A percentile compares a stretch with the other conserved stretches of the same genome.
Conservation (phyloP, 2,329 filamentous ascomycete species). For the Hypoxylon sp. region DNA sequence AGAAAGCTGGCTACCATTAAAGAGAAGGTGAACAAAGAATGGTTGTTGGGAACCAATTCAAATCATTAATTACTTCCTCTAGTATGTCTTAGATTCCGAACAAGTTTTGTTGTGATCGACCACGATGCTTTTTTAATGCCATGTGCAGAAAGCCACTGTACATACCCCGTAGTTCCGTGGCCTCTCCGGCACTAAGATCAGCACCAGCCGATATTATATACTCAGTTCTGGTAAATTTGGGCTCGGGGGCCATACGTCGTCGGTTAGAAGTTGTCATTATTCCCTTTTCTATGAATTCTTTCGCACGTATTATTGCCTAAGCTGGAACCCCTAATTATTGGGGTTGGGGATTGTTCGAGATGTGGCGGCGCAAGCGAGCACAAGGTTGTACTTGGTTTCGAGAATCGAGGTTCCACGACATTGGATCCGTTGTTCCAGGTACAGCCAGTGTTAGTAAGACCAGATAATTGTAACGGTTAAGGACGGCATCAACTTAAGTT, state of each 20-base stretch:
- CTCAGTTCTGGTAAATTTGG: slow-evolving; percentile 8
- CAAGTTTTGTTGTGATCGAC: slow-evolving; percentile 36
- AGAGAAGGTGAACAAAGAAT: not conserved
- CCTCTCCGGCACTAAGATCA: slow-evolving; percentile 33
- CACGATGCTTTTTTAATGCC: slow-evolving; percentile 20
- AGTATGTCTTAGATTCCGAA: slow-evolving; percentile 26
- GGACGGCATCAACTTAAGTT: slow-evolving; percentile 24
- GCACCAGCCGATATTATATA: slow-evolving; percentile 26
- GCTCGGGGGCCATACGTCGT: slow-evolving; percentile 5
- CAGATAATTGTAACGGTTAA: slow-evolving; percentile 32
- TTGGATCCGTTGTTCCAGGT: slow-evolving; percentile 38
- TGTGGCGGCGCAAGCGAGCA: slow-evolving; percentile 14
- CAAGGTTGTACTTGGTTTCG: slow-evolving; percentile 4
- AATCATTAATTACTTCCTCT: slow-evolving; percentile 18
- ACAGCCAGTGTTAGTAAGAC: slow-evolving; percentile 30
- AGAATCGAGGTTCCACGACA: slow-evolving; percentile 33
- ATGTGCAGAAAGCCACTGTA: slow-evolving; percentile 27
- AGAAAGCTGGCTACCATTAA: slow-evolving; percentile 5
- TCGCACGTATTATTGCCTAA: slow-evolving; percentile 5
- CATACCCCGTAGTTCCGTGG: slow-evolving; percentile 18
- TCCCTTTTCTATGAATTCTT: not conserved
- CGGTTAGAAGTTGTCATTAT: not conserved
- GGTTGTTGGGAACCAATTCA: slow-evolving; percentile 23
- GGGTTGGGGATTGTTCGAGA: slow-evolving; percentile 17
- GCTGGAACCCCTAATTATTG: slow-evolving; percentile 3